Evolutionary conservation across 345 rosid species (phyloP).

Genomic region (Camelina hispida): DNA sequence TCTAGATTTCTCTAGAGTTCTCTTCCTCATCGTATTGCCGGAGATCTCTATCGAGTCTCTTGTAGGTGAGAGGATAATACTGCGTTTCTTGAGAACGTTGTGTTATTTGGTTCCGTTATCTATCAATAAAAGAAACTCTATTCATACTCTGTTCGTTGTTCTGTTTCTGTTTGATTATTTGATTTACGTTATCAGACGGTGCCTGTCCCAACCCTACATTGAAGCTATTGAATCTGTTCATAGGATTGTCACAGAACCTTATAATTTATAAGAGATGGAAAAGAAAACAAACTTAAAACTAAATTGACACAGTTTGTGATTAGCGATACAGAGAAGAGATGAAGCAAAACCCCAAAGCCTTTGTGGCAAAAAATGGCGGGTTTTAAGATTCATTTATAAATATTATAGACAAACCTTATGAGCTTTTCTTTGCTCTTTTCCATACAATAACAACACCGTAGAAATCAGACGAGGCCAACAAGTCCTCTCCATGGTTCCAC

Average conservation of each 20-base stretch:
- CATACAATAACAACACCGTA: slow-evolving; percentile 95
- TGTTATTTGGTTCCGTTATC: no score
- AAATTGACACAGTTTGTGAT: slow-evolving; percentile 13
- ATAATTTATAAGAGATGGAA: background rate
- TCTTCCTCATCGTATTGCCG: no score
- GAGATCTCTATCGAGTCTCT: no score
- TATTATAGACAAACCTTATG: slow-evolving; percentile 38
- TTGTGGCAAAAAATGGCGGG: background rate
- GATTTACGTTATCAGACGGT: no score
- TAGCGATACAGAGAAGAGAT: slow-evolving; percentile 8
- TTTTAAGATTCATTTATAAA: slow-evolving; percentile 14
- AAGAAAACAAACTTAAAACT: background rate
- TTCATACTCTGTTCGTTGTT: no score
- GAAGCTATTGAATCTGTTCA: background rate
- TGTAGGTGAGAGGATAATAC: no score
- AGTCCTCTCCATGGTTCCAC: slow-evolving; percentile 98
- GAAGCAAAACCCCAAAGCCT: slow-evolving; percentile 9
- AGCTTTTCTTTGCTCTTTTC: slow-evolving; percentile 82
- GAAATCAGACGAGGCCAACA: slow-evolving; percentile 92
- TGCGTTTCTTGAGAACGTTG: no score
- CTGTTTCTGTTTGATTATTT: no score
- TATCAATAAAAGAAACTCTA: no score
- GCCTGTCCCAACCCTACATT: background rate
- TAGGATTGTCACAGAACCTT: background rate
- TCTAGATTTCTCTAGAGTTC: no score